phyloP scores from a whole-genome alignment of 164 flowering plant species.

The Kingdonia uniflora region DNA sequence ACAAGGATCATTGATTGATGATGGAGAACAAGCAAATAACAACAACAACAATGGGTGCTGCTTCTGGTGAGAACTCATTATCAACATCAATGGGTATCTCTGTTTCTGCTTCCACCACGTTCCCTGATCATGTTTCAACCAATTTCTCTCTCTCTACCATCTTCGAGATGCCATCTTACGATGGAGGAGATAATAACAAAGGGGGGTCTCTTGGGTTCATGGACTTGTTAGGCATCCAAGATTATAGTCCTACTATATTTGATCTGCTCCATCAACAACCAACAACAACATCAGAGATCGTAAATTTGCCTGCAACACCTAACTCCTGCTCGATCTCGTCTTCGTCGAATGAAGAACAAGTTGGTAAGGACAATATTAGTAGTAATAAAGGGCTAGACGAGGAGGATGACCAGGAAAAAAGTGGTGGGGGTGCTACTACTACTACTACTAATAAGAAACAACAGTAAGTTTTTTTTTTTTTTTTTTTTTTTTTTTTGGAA shows the following conservation, averaged over 20 bases:
- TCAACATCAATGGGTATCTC: too few species aligned
- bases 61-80: too few species aligned
- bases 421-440: not conserved
- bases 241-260: conserved; percentile 26
- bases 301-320: conserved; percentile 58
- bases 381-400: conserved; percentile 9
- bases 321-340: conserved; percentile 67
- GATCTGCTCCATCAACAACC: conserved; percentile 23
- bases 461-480: conserved; percentile 26
- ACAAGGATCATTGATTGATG: too few species aligned
- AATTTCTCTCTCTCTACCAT: conserved; percentile 8
- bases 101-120: not conserved
- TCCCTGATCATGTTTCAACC: not conserved
- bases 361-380: too few species aligned
- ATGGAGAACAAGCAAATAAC: too few species aligned
- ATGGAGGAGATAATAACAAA: conserved; percentile 7
- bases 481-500: not conserved
- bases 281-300: conserved; percentile 47
- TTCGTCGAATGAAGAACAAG: conserved; percentile 48
- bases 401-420: conserved; percentile 31
- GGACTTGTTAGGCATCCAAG: conserved; percentile 49
- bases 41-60: too few species aligned
- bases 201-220: conserved; percentile 37
- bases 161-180: conserved; percentile 22
- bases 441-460: conserved; percentile 22